Conservation (phyloP, 345 rosid species). For the Nephelium lappaceum region DNA sequence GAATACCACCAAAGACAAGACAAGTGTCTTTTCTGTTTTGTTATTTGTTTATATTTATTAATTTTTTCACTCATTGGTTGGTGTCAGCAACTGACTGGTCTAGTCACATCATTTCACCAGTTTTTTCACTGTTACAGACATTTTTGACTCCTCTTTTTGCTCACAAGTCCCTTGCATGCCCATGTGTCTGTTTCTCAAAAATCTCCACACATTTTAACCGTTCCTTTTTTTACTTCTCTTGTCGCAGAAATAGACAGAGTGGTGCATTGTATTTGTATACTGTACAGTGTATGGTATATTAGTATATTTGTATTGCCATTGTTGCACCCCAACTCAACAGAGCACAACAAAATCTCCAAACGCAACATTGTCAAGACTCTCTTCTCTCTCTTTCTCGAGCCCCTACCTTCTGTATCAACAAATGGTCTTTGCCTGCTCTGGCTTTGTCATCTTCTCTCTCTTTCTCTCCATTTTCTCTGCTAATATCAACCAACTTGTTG, state of each 20-base stretch:
- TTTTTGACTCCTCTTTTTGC: conserved; percentile 59
- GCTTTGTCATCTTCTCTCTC: background rate
- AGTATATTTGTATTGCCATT: background rate
- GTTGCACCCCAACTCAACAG: conserved; percentile 8
- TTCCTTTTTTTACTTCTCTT: background rate
- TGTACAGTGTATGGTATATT: too few relatives aligned
- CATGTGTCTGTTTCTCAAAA: conserved; percentile 13
- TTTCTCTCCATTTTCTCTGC: background rate
- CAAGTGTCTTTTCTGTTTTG: conserved; percentile 17
- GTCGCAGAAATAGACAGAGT: background rate
- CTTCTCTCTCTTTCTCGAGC: conserved; percentile 54
- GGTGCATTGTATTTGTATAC: too few relatives aligned
- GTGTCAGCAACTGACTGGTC: conserved; percentile 19
- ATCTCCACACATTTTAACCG: conserved; percentile 11
- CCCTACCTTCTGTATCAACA: conserved; percentile 33
- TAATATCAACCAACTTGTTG: background rate
- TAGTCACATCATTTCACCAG: conserved; percentile 32
- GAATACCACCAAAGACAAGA: conserved; percentile 12
- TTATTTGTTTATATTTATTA: background rate
- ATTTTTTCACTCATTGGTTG: background rate
- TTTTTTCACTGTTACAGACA: conserved; percentile 17
- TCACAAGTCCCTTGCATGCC: conserved; percentile 25
- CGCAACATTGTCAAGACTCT: background rate
- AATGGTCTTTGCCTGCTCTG: background rate
- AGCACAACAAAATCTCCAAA: conserved; percentile 22